These are phyloP conservation scores for Murraya paniculata DNA, from an alignment of 345 rosid genomes.

Conservation along the genomic window DNA sequence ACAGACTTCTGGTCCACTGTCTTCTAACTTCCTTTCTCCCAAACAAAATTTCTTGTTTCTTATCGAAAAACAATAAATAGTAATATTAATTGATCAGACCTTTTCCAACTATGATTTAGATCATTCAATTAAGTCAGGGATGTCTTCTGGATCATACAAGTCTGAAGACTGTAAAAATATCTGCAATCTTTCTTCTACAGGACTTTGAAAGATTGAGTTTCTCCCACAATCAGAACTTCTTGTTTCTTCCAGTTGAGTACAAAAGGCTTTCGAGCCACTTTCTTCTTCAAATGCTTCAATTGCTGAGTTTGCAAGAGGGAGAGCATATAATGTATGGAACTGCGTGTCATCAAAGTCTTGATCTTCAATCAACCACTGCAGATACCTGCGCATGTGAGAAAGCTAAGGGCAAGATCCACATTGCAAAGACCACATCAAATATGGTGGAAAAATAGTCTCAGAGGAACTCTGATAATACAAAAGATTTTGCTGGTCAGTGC, in stretches of 20 bases:
- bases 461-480: not conserved
- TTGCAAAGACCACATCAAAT: not conserved
- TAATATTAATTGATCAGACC: constrained; percentile 32
- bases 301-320: constrained; percentile 89
- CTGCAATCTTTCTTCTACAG: constrained; percentile 82
- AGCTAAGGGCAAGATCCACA: constrained; percentile 15
- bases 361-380: constrained; percentile 98
- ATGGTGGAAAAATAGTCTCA: not conserved
- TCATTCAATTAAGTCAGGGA: constrained; percentile 76
- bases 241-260: constrained; percentile 36
- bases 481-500: not conserved
- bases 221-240: constrained; percentile 30
- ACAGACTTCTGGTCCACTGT: not conserved
- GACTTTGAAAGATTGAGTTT: constrained; percentile 55
- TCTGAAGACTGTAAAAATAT: constrained; percentile 82
- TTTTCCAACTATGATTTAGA: constrained; percentile 96
- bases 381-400: constrained; percentile 50
- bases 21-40: not conserved
- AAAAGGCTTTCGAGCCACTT: constrained; percentile 27
- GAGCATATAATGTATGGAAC: constrained; percentile 82
- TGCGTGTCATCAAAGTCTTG: constrained; percentile 69
- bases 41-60: not conserved
- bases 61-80: not conserved
- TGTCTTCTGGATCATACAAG: constrained; percentile 82
- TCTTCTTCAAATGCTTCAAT: constrained; percentile 51